A percentile compares a stretch with the other conserved stretches of the same genome.
phyloP scores from a whole-genome alignment of 306 rosid species.

The Sicyos edulis region DNA sequence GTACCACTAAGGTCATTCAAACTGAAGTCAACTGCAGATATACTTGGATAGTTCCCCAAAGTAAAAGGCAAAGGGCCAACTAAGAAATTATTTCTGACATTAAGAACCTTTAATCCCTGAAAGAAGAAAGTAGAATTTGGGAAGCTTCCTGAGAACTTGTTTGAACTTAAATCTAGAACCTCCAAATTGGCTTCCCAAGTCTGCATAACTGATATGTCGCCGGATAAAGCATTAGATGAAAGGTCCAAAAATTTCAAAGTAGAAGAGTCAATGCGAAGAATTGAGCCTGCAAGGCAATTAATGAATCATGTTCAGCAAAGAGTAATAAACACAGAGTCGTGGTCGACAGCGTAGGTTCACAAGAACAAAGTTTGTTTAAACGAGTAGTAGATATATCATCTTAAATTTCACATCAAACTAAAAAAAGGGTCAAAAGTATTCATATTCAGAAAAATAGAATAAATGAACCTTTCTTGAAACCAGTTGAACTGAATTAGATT shows the following conservation, averaged over 20 bases:
- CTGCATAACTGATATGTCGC: constrained; percentile 57
- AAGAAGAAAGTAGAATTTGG: constrained; percentile 40
- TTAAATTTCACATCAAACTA: background rate
- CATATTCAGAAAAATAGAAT: background rate
- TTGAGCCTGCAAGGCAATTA: constrained; percentile 49
- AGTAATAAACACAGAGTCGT: background rate
- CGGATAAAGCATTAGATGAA: constrained; percentile 72
- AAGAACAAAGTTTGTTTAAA: background rate
- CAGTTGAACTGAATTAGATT: constrained; percentile 1
- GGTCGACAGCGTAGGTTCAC: background rate
- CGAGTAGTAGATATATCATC: too few species aligned
- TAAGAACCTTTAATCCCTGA: constrained; percentile 36
- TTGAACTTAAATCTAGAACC: constrained; percentile 74
- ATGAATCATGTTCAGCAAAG: constrained; percentile 1
- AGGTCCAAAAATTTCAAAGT: constrained; percentile 60
- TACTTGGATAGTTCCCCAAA: constrained; percentile 45
- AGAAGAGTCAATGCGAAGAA: constrained; percentile 60
- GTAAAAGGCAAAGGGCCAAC: constrained; percentile 60
- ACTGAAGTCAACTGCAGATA: constrained; percentile 68
- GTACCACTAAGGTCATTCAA: constrained; percentile 64
- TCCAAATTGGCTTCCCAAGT: constrained; percentile 66
- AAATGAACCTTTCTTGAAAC: background rate
- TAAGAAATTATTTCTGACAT: constrained; percentile 42
- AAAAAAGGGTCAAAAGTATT: background rate
- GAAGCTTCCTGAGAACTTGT: constrained; percentile 61